Evolutionary conservation across 257 asterid species (phyloP).

Genomic region (Solanum neorickii): DNA sequence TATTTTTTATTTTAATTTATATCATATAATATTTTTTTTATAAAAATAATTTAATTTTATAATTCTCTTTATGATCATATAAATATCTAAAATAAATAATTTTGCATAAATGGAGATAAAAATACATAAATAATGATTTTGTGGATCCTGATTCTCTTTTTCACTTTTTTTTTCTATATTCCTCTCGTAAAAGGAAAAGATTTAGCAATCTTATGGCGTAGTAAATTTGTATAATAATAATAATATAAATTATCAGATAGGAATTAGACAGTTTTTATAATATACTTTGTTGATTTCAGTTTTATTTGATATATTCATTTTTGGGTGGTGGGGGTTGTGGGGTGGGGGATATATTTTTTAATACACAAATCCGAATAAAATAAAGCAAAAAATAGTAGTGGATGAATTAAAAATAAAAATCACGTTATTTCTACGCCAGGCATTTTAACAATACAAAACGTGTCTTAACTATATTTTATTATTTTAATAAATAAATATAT

Average conservation of each 20-base stretch:
- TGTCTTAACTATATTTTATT: neutral
- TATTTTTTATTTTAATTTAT: neutral
- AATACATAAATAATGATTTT: neutral
- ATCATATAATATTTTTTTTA: too few species aligned
- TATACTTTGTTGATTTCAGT: neutral
- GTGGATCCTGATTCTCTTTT: neutral
- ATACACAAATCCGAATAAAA: neutral
- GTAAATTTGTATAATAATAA: neutral
- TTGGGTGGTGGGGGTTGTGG: neutral
- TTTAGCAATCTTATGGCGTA: neutral
- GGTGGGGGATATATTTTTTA: neutral
- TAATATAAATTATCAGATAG: neutral
- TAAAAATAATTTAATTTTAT: neutral
- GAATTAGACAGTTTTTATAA: neutral
- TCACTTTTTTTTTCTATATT: neutral
- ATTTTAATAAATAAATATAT: too few species aligned
- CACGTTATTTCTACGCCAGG: slow-evolving; percentile 1
- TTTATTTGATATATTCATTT: neutral
- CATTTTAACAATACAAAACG: slow-evolving; percentile 14
- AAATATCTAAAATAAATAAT: neutral
- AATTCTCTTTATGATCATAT: neutral
- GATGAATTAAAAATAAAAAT: neutral
- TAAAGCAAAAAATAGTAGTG: neutral
- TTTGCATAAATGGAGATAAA: neutral
- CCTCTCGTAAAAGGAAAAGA: neutral